A percentile compares a stretch with the other conserved stretches of the same genome.
Conservation (phyloP, 2,329 filamentous ascomycete species). For the Phyllosticta citrichinensis region DNA sequence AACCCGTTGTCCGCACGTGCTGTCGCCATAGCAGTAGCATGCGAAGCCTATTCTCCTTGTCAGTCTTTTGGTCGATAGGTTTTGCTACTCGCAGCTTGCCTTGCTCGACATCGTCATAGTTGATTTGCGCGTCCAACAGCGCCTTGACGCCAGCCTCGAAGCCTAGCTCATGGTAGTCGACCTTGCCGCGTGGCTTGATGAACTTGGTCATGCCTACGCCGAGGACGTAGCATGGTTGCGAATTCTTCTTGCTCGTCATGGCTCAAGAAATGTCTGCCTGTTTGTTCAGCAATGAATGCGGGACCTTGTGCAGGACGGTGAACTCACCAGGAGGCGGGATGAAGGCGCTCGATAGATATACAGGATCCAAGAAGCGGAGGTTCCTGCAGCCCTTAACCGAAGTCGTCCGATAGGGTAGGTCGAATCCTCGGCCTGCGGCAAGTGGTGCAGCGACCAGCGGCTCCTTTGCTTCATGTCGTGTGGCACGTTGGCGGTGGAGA, state of each 20-base stretch:
- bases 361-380: neutral
- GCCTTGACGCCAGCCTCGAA: slow-evolving; percentile 89
- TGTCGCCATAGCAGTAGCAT: slow-evolving; percentile 98
- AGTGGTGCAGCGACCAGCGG: neutral
- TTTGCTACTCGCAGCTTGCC: slow-evolving; percentile 32
- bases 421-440: neutral
- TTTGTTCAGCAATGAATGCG: neutral
- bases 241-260: slow-evolving; percentile 41
- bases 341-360: neutral
- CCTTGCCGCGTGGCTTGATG: slow-evolving; percentile 89
- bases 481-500: neutral
- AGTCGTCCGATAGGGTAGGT: neutral
- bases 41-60: slow-evolving; percentile 45
- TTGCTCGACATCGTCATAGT: slow-evolving; percentile 92
- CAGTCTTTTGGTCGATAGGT: neutral
- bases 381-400: neutral
- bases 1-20: slow-evolving; percentile 86
- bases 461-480: neutral
- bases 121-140: slow-evolving; percentile 74
- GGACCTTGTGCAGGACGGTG: no score
- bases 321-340: neutral
- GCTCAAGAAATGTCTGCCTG: slow-evolving; percentile 16
- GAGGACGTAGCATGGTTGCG: slow-evolving; percentile 67
- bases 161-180: slow-evolving; percentile 89
- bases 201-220: slow-evolving; percentile 99